phyloP scores from a whole-genome alignment of 768 basidiomycete genomes.

The Pleurotus eryngii region DNA sequence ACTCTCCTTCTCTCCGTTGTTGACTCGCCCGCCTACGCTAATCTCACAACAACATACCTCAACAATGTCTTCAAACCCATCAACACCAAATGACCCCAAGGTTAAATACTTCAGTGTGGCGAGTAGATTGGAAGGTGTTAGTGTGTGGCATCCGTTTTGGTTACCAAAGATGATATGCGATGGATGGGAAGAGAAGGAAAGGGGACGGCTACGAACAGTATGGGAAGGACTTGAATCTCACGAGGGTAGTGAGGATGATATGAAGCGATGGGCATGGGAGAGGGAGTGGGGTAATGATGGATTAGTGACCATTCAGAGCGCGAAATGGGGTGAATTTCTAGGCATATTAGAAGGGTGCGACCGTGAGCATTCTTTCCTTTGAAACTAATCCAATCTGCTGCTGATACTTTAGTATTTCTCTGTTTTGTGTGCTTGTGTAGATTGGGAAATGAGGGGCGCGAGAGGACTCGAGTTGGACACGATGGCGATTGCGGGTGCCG shows the following conservation, averaged over 20 bases:
- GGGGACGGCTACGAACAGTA: constrained; percentile 36
- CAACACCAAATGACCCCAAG: constrained; percentile 69
- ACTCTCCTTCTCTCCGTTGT: constrained; percentile 83
- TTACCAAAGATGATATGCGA: constrained; percentile 93
- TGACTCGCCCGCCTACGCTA: constrained; percentile 96
- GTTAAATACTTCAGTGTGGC: constrained; percentile 94
- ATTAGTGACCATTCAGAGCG: constrained; percentile 84
- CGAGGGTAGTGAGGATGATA: constrained; percentile 15
- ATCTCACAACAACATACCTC: constrained; percentile 83
- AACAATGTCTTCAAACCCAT: constrained; percentile 82
- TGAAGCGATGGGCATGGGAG: constrained; percentile 47
- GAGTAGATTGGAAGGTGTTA: constrained; percentile 62
- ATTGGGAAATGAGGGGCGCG: constrained; percentile 94
- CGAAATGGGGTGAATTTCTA: constrained; percentile 94
- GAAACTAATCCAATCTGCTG: no score
- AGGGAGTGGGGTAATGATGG: constrained; percentile 66
- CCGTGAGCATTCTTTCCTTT: constrained; percentile 37
- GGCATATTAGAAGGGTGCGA: constrained; percentile 88
- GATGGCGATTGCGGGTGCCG: constrained; percentile 36
- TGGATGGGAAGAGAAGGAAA: constrained; percentile 65
- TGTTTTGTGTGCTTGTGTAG: constrained; percentile 22
- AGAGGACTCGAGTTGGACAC: constrained; percentile 70
- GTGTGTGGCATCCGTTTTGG: constrained; percentile 94
- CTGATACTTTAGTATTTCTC: not conserved
- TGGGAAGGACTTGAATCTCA: constrained; percentile 24